These are phyloP conservation scores for Curvularia eragrostidis DNA, from an alignment of 2,329 filamentous ascomycete species.

Conservation along the genomic window DNA sequence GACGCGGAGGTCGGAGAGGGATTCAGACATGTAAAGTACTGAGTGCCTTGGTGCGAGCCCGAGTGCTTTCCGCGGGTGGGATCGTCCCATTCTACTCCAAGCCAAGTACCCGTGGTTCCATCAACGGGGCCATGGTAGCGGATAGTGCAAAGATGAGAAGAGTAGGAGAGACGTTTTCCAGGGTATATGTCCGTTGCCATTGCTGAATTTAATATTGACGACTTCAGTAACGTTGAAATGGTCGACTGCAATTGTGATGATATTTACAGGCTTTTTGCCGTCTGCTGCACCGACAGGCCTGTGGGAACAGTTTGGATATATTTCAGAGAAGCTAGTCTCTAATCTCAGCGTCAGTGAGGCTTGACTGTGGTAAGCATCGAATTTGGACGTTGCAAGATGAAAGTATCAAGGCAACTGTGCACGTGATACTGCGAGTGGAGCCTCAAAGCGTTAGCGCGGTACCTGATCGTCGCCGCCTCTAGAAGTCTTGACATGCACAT, in stretches of 20 bases:
- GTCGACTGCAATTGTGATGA: neutral
- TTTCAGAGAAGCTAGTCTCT: neutral
- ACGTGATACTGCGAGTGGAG: conserved; percentile 20
- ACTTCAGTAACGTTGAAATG: neutral
- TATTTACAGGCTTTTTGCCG: neutral
- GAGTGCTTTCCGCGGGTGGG: conserved; percentile 85
- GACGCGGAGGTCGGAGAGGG: conserved; percentile 76
- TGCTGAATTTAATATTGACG: neutral
- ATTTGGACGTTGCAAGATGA: neutral
- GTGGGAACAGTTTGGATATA: neutral
- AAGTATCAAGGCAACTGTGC: conserved; percentile 9
- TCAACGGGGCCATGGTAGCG: conserved; percentile 80
- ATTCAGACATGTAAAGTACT: conserved; percentile 56
- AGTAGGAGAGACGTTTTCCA: conserved; percentile 82
- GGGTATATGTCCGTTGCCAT: conserved; percentile 54
- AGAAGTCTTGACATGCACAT: conserved; percentile 28
- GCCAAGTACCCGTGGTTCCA: conserved; percentile 79
- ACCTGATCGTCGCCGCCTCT: conserved; percentile 23
- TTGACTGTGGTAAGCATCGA: neutral
- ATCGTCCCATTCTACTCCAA: conserved; percentile 98
- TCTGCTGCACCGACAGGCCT: neutral
- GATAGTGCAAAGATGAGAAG: conserved; percentile 79
- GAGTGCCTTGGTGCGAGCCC: conserved; percentile 77
- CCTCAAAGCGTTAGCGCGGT: conserved; percentile 26
- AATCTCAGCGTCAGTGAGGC: neutral